A percentile compares a stretch with the other conserved stretches of the same genome.
These are phyloP conservation scores for Pyricularia sp. DNA, from an alignment of 2,329 filamentous ascomycete species.

Conservation along the genomic window DNA sequence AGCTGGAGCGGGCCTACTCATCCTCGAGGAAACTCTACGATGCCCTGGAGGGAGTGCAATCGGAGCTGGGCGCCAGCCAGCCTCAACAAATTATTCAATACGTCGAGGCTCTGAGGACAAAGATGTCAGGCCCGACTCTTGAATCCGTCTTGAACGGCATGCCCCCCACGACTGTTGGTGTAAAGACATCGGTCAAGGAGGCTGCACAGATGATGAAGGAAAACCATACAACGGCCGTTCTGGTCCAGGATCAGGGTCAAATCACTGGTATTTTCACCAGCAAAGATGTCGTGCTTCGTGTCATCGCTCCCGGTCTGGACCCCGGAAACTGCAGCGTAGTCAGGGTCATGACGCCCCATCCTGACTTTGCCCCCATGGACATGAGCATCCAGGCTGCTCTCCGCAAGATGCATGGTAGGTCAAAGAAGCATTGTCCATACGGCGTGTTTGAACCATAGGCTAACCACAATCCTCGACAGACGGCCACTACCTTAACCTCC, in stretches of 20 bases:
- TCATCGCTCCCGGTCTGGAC: constrained; percentile 92
- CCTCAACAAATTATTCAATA: constrained; percentile 99
- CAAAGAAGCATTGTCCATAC: background rate
- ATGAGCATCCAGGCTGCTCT: constrained; percentile 98
- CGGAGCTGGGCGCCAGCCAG: constrained; percentile 87
- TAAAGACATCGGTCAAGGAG: constrained; percentile 91
- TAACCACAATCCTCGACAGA: constrained; percentile 38
- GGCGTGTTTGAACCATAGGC: background rate
- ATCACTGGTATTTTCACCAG: constrained; percentile 99
- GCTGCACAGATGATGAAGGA: constrained; percentile 96
- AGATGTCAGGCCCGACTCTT: constrained; percentile 96
- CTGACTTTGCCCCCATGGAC: constrained; percentile 95
- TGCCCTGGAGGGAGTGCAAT: constrained; percentile 93
- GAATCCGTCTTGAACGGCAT: constrained; percentile 87
- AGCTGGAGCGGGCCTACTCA: constrained; percentile 91
- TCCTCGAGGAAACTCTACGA: constrained; percentile 98
- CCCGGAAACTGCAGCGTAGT: constrained; percentile 93
- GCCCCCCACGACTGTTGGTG: constrained; percentile 87
- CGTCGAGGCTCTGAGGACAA: constrained; percentile 83
- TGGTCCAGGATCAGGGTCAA: constrained; percentile 91
- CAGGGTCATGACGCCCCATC: constrained; percentile 96
- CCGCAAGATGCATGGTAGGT: constrained; percentile 94
- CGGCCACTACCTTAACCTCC: constrained; percentile 94
- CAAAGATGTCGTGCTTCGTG: constrained; percentile 95
- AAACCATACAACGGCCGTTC: constrained; percentile 90